Evolutionary conservation across 2,329 filamentous ascomycete genomes (phyloP), one percentile per base, ranked within the genome.

Genomic region (Xylaria sp.): DNA sequence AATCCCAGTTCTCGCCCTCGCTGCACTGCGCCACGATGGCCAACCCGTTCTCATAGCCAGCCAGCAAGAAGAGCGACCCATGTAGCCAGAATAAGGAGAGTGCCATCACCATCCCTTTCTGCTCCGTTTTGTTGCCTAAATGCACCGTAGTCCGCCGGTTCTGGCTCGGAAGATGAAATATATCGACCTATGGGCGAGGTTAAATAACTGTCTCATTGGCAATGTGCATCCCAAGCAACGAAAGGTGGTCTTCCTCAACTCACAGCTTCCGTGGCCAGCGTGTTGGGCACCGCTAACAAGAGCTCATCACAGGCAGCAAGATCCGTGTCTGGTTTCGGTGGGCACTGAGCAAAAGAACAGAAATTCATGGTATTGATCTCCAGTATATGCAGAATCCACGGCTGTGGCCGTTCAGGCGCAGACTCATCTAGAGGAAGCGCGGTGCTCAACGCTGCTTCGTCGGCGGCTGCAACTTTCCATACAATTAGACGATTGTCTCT

Each of bases 291-390:
- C 0, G 91, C 92, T 53, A 97, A 73, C 4, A 95, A 75, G 4
- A 90, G 77, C 59, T 79, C 77, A 7, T 76, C 69, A 2, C 48
- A 59, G 13, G 66, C 63, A 1, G 66, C 57, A 2, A 69, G 59
- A 19, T 72, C 64, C 3, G 68, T 63, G 16, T 72, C 63, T 5
- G 73, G 67, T 6, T 62, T 61, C 49, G 75, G 71, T 60, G 78
- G 61, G 70, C 87, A 87, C 62, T 82, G 80, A 1, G 88, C 81
- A 72, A 96, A 96, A 1, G 89, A 83, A 72, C 94, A 99, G 72
- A 97, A 99, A 71, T 97, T 99, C 76, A 97, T 83, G 1, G 93
- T 91, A 70, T 97, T 97, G 49, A 97, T 91, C 4, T 89, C 80
- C 4, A 99, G 77, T 3, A 90, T 83, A 73, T 96, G 84, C 19